Evolutionary conservation across 2,329 filamentous ascomycete species (phyloP).

Genomic region (Trematosphaeria pertusa): DNA sequence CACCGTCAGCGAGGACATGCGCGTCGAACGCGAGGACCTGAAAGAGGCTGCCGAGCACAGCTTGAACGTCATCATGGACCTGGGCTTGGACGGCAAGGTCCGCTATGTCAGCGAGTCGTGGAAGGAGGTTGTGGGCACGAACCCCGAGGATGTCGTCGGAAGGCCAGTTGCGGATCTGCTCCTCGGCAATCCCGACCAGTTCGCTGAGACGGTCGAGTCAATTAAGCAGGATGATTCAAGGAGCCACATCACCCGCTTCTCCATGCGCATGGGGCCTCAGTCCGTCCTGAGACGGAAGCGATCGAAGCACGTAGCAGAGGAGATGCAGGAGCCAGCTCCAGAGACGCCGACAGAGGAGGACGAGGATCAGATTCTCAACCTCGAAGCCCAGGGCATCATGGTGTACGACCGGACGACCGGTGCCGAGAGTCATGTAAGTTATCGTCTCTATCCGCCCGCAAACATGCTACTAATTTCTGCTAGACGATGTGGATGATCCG

Average conservation of each 20-base stretch:
- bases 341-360: slow-evolving; percentile 42
- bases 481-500: slow-evolving; percentile 99
- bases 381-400: slow-evolving; percentile 98
- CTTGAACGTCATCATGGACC: slow-evolving; percentile 92
- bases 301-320: slow-evolving; percentile 28
- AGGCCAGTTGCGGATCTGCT: slow-evolving; percentile 81
- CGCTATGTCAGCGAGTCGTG: slow-evolving; percentile 98
- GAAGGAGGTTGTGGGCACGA: slow-evolving; percentile 88
- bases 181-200: slow-evolving; percentile 79
- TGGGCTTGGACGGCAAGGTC: slow-evolving; percentile 87
- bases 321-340: slow-evolving; percentile 36
- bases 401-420: slow-evolving; percentile 90
- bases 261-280: slow-evolving; percentile 44
- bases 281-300: slow-evolving; percentile 44
- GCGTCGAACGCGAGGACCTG: slow-evolving; percentile 90
- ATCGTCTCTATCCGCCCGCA: too few species aligned
- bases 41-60: slow-evolving; percentile 96
- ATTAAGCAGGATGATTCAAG: slow-evolving; percentile 89
- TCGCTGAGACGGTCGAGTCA: slow-evolving; percentile 81
- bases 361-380: slow-evolving; percentile 68
- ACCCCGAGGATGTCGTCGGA: slow-evolving; percentile 74
- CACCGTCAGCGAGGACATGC: slow-evolving; percentile 84
- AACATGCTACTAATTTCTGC: too few species aligned
- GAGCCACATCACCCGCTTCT: slow-evolving; percentile 73
- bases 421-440: slow-evolving; percentile 85